These are phyloP conservation scores for Cantharellus anzutake DNA, from an alignment of 768 basidiomycete genomes.

Conservation along the genomic window DNA sequence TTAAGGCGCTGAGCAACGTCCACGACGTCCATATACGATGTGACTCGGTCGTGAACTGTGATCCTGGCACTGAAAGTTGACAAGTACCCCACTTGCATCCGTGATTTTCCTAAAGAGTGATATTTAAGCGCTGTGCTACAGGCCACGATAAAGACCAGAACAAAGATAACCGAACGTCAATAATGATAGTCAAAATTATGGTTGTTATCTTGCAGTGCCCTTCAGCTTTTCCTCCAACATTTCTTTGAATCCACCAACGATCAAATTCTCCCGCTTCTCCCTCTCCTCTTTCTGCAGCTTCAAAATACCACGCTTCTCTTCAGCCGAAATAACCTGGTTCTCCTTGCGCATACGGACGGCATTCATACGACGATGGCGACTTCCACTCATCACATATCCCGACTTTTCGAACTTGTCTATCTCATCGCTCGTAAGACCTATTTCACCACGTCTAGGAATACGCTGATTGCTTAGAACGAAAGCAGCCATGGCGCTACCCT, in stretches of 20 bases:
- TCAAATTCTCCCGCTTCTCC: constrained; percentile 71
- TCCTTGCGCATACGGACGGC: constrained; percentile 98
- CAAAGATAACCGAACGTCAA: no score
- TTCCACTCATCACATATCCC: constrained; percentile 97
- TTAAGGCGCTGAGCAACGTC: background rate
- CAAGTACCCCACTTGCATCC: no score
- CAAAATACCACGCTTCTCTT: constrained; percentile 92
- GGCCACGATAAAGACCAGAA: no score
- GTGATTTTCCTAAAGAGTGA: no score
- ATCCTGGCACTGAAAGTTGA: no score
- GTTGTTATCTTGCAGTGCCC: constrained; percentile 11
- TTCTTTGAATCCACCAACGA: constrained; percentile 80
- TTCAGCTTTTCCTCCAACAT: constrained; percentile 62
- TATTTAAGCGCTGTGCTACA: no score
- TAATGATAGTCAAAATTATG: no score
- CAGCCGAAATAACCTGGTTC: constrained; percentile 97
- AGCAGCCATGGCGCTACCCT: constrained; percentile 96
- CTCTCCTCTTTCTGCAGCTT: constrained; percentile 91
- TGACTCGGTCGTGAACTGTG: no score
- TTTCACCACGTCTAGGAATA: constrained; percentile 97
- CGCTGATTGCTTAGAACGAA: constrained; percentile 76
- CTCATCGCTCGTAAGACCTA: constrained; percentile 73
- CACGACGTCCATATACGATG: background rate
- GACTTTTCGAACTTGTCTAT: constrained; percentile 76
- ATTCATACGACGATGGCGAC: constrained; percentile 90